Percentiles rank a stretch among this genome's conserved stretches.
Conservation (phyloP, 2,329 filamentous ascomycete genomes). For the Apiospora hydei region DNA sequence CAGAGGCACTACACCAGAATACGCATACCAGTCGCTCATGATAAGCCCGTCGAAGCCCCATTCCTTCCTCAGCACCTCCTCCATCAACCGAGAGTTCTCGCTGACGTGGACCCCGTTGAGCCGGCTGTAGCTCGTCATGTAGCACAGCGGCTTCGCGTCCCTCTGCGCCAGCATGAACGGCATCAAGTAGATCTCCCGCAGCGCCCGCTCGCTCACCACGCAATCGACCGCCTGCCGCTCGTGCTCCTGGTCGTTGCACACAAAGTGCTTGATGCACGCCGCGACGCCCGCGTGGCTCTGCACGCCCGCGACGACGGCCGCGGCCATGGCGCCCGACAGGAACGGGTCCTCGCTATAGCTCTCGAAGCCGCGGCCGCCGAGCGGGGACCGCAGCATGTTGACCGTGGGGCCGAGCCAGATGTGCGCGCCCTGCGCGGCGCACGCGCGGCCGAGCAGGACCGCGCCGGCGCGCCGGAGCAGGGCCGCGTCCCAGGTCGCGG, state of each 20-base stretch:
- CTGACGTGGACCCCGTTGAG: slow-evolving; percentile 63
- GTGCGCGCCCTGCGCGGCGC: slow-evolving; percentile 63
- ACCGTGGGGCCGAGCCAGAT: slow-evolving; percentile 69
- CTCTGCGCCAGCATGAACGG: slow-evolving; percentile 65
- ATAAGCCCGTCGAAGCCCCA: slow-evolving; percentile 65
- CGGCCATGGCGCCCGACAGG: slow-evolving; percentile 60
- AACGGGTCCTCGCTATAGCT: slow-evolving; percentile 65
- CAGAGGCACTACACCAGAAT: no score
- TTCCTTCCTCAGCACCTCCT: slow-evolving; percentile 59
- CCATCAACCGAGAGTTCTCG: slow-evolving; percentile 58
- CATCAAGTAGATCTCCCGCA: slow-evolving; percentile 65
- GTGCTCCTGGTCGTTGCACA: slow-evolving; percentile 68
- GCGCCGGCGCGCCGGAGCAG: slow-evolving; percentile 58
- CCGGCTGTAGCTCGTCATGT: slow-evolving; percentile 68
- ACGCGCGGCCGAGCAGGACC: slow-evolving; percentile 57
- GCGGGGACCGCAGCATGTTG: slow-evolving; percentile 66
- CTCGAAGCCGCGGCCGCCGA: slow-evolving; percentile 67
- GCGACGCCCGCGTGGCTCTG: slow-evolving; percentile 60
- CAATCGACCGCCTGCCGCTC: slow-evolving; percentile 62
- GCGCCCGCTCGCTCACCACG: slow-evolving; percentile 60
- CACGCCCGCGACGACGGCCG: slow-evolving; percentile 60
- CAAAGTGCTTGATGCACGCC: slow-evolving; percentile 66
- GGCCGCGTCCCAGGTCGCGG: slow-evolving; percentile 62
- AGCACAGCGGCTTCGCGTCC: slow-evolving; percentile 57
- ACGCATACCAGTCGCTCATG: slow-evolving; percentile 62